A percentile compares a stretch with the other conserved stretches of the same genome.
These are phyloP conservation scores for Rhizopogon sp. DNA, from an alignment of 768 basidiomycete species.

Conservation along the genomic window DNA sequence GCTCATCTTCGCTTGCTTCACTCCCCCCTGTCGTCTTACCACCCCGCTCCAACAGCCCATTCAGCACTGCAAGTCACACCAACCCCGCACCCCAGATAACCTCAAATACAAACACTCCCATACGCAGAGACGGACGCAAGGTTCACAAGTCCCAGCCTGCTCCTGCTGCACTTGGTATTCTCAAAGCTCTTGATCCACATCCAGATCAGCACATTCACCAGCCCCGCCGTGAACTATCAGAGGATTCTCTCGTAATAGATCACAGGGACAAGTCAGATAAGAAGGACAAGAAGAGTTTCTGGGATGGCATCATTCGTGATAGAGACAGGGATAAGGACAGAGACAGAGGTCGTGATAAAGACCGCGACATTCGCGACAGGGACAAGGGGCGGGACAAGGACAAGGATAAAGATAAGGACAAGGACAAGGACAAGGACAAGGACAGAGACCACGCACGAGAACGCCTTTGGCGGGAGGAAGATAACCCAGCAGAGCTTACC, in stretches of 20 bases:
- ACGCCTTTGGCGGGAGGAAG: conserved; percentile 32
- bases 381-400: conserved; percentile 32
- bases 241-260: conserved; percentile 25
- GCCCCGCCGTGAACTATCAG: conserved; percentile 17
- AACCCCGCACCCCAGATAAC: conserved; percentile 10
- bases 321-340: conserved; percentile 29
- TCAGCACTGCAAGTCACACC: conserved; percentile 28
- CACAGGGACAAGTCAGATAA: conserved; percentile 34
- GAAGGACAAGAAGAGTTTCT: conserved; percentile 53
- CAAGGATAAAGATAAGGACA: conserved; percentile 32
- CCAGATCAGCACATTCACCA: conserved; percentile 13
- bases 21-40: conserved; percentile 27
- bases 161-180: conserved; percentile 45
- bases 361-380: conserved; percentile 7
- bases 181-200: conserved; percentile 59
- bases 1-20: conserved; percentile 47
- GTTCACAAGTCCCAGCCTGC: conserved; percentile 19
- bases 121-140: conserved; percentile 21
- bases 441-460: conserved; percentile 24
- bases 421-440: conserved; percentile 32
- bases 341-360: conserved; percentile 10
- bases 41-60: conserved; percentile 43
- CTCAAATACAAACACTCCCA: conserved; percentile 11
- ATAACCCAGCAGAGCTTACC: conserved; percentile 52
- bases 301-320: conserved; percentile 37